Evolutionary conservation across 805 yeast genomes (phyloP), one percentile per base, ranked within the genome.

Genomic region (Scheffersomyces stipitis): DNA sequence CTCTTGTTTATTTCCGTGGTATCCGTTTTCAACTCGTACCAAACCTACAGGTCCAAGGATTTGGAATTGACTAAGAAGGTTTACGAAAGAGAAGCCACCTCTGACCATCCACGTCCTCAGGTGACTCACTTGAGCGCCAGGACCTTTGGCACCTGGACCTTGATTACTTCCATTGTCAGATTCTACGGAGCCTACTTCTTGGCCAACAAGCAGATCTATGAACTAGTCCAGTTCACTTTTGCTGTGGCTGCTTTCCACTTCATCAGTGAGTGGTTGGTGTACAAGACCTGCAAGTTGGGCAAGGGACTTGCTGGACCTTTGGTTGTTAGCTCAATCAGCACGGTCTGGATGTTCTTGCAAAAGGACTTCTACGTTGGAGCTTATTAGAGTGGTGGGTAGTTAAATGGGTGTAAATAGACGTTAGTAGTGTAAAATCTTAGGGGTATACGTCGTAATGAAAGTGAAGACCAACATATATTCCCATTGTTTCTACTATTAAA

Each of bases 111-210:
- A 5, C 44, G 52, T 3, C 44, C 55, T 6, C 67, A 66, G 36
- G 68, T 69, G 9, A 65, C 71, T 4, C 60, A 66, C 10, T 70
- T 93, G 47, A 80, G 93, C 49, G 96, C 96, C n/a, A 78, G 99
- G 52, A 91, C 99, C 0, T 93, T 93, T 60, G 99, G 99, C 23
- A 93, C 99, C 0, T 93, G 99, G 99, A 93, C 99, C 0, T 69
- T 90, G 27, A 74, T 90, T 49, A 81, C 96, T 2, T 78, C 96
- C 2, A 71, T 91, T 20, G 82, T 93, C 32, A 79, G 99, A 56
- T 73, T 82, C 46, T 88, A 86, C 59, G 96, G 95, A 38, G 95
- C 98, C 10, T 85, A 83, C 63, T 69, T 85, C 56, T 37, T 63
- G 29, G 69, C 70, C 37, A 80, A 81, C 49, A 78, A 79, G 16